Conservation (phyloP, 257 asterid species). For the Solanum paucissectum region DNA sequence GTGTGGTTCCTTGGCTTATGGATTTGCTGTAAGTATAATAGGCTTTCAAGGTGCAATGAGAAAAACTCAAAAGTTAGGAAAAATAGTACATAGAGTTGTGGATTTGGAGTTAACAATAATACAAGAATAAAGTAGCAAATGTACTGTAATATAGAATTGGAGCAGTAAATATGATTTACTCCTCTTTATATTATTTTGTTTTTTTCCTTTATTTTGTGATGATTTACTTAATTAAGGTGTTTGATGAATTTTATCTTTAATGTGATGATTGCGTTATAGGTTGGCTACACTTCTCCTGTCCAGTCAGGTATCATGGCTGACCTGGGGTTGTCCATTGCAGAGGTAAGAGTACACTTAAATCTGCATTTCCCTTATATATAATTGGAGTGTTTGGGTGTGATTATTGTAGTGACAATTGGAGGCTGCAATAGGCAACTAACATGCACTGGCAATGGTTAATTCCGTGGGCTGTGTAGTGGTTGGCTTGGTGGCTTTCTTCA, state of each 20-base stretch:
- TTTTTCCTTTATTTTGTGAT: neutral
- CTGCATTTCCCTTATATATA: neutral
- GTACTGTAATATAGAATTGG: neutral
- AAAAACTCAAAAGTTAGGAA: neutral
- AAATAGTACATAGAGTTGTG: neutral
- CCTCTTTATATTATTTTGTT: too few species aligned
- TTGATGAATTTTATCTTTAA: neutral
- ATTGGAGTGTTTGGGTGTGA: neutral
- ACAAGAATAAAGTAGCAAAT: neutral
- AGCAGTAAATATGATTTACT: neutral
- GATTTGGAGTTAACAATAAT: neutral
- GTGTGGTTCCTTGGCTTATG: constrained; percentile 10
- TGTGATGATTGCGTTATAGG: neutral
- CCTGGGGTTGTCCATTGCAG: constrained; percentile 14
- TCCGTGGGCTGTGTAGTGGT: neutral
- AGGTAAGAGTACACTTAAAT: neutral
- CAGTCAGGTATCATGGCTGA: constrained; percentile 13
- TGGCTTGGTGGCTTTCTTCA: neutral
- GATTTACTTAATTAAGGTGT: neutral
- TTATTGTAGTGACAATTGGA: neutral
- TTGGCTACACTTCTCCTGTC: constrained; percentile 16
- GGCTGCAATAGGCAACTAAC: neutral
- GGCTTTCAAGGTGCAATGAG: neutral
- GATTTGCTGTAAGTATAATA: constrained; percentile 15
- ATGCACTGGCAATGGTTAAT: neutral